phyloP scores from a whole-genome alignment of 2,329 filamentous ascomycete genomes.

The Diaporthe sp. region DNA sequence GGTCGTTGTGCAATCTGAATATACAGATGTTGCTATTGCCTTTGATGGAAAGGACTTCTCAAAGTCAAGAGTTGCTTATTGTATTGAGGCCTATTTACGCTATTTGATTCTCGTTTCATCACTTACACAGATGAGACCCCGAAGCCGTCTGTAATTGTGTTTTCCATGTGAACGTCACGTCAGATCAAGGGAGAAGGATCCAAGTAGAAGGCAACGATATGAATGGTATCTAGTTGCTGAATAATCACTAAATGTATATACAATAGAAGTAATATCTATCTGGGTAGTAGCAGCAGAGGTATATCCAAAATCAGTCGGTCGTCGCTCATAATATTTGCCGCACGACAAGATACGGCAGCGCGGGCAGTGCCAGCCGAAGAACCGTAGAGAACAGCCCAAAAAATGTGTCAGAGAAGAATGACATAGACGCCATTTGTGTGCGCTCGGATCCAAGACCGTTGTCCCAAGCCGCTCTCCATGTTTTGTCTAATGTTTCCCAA shows the following conservation, averaged over 20 bases:
- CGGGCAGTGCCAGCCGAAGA: constrained; percentile 13
- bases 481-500: constrained; percentile 6
- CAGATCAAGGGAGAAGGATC: background rate
- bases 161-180: background rate
- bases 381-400: constrained; percentile 3
- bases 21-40: too few relatives aligned
- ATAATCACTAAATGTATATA: constrained; percentile 30
- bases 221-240: constrained; percentile 24
- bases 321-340: constrained; percentile 39
- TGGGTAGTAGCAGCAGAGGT: constrained; percentile 15
- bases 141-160: background rate
- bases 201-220: background rate
- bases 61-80: background rate
- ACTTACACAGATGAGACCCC: background rate
- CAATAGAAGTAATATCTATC: constrained; percentile 30
- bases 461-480: background rate
- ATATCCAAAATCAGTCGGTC: constrained; percentile 28
- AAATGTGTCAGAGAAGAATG: constrained; percentile 1
- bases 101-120: too few relatives aligned
- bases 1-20: too few relatives aligned
- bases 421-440: background rate
- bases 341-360: constrained; percentile 35
- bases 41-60: too few relatives aligned
- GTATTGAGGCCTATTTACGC: background rate
- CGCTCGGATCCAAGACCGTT: constrained; percentile 3